These are phyloP conservation scores for Plasmopara halstedii DNA, from an alignment of 352 stramenopile genomes.

Conservation along the genomic window DNA sequence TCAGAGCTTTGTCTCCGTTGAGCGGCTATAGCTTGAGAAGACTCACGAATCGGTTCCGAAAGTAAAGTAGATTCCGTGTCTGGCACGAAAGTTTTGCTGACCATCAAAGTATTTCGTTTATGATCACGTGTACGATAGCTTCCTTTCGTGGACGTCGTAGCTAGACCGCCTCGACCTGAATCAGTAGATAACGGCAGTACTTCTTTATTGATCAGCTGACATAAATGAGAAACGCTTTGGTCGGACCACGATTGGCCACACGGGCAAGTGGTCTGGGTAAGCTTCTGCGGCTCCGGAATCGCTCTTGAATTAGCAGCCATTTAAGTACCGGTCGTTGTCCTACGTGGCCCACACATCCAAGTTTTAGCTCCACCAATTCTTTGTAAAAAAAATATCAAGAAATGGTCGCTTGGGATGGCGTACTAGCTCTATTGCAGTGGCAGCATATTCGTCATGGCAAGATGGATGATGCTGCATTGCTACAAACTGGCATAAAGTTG, in stretches of 20 bases:
- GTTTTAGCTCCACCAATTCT: neutral
- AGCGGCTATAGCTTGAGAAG: neutral
- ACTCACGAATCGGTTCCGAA: neutral
- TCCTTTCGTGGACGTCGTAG: constrained; percentile 1
- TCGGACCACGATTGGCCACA: constrained; percentile 69
- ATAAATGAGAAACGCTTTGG: no score
- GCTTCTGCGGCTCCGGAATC: constrained; percentile 10
- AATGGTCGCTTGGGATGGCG: constrained; percentile 37
- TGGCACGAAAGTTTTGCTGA: constrained; percentile 5
- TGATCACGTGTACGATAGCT: neutral
- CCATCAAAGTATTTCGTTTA: constrained; percentile 2
- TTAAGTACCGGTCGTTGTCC: no score
- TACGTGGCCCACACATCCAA: constrained; percentile 4
- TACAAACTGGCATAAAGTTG: constrained; percentile 29
- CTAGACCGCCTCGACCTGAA: constrained; percentile 2
- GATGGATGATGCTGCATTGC: constrained; percentile 35
- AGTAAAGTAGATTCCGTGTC: constrained; percentile 1
- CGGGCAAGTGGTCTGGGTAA: constrained; percentile 20
- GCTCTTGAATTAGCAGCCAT: neutral
- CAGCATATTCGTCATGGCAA: constrained; percentile 46
- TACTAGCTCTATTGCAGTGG: constrained; percentile 61
- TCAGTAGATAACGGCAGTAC: constrained; percentile 2
- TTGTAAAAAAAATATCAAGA: constrained; percentile 1
- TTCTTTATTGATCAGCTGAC: no score
- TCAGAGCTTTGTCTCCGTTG: constrained; percentile 35